A percentile compares a stretch with the other conserved stretches of the same genome.
These are phyloP conservation scores for Globisporangium uncinulatum DNA, from an alignment of 352 stramenopile species.

Conservation along the genomic window DNA sequence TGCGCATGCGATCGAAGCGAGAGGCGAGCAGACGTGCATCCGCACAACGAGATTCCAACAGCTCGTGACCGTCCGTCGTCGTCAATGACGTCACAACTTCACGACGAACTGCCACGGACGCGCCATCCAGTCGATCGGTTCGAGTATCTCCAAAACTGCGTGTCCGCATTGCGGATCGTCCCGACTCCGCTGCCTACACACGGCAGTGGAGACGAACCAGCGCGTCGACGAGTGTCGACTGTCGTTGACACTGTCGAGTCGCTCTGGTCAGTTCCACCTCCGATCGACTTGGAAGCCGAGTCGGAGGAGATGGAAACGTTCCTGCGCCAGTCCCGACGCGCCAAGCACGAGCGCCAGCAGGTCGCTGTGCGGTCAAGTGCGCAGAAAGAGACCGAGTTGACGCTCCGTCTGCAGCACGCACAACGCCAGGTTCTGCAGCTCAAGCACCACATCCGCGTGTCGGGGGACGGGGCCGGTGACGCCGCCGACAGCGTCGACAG, in stretches of 20 bases:
- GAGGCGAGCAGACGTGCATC: neutral
- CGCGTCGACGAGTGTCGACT: too few species aligned
- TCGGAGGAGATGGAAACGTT: conserved; percentile 56
- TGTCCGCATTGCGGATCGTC: conserved; percentile 28
- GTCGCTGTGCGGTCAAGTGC: conserved; percentile 20
- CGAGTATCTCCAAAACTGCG: conserved; percentile 27
- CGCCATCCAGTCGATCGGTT: conserved; percentile 19
- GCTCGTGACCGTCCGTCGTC: too few species aligned
- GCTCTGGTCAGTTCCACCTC: conserved; percentile 16
- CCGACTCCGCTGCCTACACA: conserved; percentile 5
- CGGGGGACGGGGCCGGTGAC: neutral
- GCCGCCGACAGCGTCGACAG: neutral
- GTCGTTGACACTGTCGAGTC: conserved; percentile 2
- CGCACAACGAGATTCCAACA: neutral
- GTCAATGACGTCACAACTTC: too few species aligned
- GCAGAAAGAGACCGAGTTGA: conserved; percentile 52
- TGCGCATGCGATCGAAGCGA: neutral
- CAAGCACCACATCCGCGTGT: conserved; percentile 51
- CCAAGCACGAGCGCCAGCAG: conserved; percentile 25
- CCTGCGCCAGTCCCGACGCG: conserved; percentile 33
- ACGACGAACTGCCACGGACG: neutral
- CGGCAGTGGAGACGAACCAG: neutral
- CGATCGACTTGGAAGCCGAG: conserved; percentile 33
- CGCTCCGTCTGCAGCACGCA: conserved; percentile 62
- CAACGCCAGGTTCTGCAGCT: conserved; percentile 66